These are phyloP conservation scores for Metschnikowia similis DNA, from an alignment of 805 yeast genomes.

Conservation along the genomic window DNA sequence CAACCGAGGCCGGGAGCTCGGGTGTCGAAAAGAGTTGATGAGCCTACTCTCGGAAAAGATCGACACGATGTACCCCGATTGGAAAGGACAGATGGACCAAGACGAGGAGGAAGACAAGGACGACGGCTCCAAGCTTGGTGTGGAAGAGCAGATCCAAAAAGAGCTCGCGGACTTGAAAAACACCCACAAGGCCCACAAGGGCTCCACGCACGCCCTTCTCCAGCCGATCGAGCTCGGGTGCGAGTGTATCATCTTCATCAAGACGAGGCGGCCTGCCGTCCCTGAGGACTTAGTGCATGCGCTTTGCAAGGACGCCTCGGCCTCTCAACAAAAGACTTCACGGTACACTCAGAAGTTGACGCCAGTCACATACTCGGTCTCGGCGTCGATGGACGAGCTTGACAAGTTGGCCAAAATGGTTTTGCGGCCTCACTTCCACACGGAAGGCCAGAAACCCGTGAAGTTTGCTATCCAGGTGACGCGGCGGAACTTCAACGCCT, in stretches of 20 bases:
- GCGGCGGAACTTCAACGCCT: constrained; percentile 69
- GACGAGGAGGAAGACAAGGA: constrained; percentile 19
- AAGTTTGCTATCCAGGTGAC: constrained; percentile 79
- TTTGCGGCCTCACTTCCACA: constrained; percentile 66
- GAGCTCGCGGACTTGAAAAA: constrained; percentile 65
- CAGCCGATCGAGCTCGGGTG: constrained; percentile 63
- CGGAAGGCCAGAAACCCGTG: constrained; percentile 33
- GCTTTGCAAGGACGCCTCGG: constrained; percentile 58
- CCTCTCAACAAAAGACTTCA: constrained; percentile 52
- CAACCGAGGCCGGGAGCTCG: constrained; percentile 71
- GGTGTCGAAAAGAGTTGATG: constrained; percentile 70
- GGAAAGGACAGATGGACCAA: constrained; percentile 21
- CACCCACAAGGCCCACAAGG: constrained; percentile 38
- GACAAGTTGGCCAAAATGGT: constrained; percentile 54
- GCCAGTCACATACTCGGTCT: constrained; percentile 73
- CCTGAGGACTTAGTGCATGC: constrained; percentile 68
- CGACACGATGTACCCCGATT: constrained; percentile 28
- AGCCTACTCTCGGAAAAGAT: constrained; percentile 45
- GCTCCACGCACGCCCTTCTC: constrained; percentile 29
- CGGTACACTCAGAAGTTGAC: constrained; percentile 74
- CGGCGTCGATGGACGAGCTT: constrained; percentile 68
- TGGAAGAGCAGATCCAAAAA: constrained; percentile 71
- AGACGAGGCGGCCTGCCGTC: constrained; percentile 71
- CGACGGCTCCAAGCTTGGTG: constrained; percentile 38
- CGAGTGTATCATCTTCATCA: constrained; percentile 82